Conservation (phyloP, 148 eudicot species). For the Linanthus parryae region DNA sequence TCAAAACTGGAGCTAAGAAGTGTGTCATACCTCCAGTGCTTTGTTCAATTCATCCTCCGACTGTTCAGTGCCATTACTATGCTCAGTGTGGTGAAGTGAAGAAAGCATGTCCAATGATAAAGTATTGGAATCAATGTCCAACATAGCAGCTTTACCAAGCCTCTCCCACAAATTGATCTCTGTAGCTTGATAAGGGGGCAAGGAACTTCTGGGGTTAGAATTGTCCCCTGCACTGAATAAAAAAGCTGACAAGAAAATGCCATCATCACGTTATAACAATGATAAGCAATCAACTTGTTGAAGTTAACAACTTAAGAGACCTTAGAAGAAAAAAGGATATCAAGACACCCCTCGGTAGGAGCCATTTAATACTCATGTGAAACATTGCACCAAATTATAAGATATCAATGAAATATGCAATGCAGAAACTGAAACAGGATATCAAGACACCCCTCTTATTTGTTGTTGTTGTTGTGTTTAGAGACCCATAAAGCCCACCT, state of each 20-base stretch:
- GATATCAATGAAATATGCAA: too few species aligned
- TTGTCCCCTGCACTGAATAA: constrained; percentile 66
- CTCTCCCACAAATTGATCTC: constrained; percentile 80
- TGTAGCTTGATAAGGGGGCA: constrained; percentile 46
- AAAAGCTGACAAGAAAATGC: constrained; percentile 5
- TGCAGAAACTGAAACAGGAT: too few species aligned
- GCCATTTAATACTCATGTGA: too few species aligned
- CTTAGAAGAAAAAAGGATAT: too few species aligned
- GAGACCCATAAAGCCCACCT: too few species aligned
- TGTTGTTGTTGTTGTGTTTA: too few species aligned
- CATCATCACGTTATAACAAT: too few species aligned
- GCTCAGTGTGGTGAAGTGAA: constrained; percentile 93
- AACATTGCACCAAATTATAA: too few species aligned
- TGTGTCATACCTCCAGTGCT: constrained; percentile 66
- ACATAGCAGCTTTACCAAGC: constrained; percentile 82
- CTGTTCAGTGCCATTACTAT: constrained; percentile 67
- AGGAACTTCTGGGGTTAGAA: constrained; percentile 28
- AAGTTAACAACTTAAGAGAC: too few species aligned
- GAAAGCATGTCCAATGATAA: constrained; percentile 91
- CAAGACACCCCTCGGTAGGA: too few species aligned
- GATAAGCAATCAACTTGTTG: too few species aligned
- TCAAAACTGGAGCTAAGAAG: constrained; percentile 4
- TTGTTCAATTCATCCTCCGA: constrained; percentile 90
- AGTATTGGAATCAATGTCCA: constrained; percentile 83
- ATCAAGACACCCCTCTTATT: too few species aligned